Evolutionary conservation across 805 yeast genomes (phyloP), one percentile per base, ranked within the genome.

Genomic region (Starmerella bacillaris): DNA sequence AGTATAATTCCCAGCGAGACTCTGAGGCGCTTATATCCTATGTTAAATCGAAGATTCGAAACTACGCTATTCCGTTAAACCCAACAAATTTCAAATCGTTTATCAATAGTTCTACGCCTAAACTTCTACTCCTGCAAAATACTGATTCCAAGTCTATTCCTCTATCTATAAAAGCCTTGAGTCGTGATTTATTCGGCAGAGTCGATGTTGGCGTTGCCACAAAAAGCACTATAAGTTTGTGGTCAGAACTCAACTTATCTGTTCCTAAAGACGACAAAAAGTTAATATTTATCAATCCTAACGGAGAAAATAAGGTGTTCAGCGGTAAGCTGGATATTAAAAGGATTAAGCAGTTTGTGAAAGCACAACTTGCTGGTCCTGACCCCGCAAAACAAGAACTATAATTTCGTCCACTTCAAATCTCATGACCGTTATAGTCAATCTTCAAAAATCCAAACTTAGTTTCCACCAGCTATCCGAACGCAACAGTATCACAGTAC

Each of bases 401-500:
- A 9, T 27, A 27, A 27, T 14, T 9, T 27, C 18, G 9, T 9
- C 18, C 30, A 8, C 15, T 17, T 27, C 15, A 15, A 15, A 27
- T 27, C n/a, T n/a, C n/a, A 11, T 11, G 11, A 22, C n/a, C n/a
- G 12, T 22, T 11, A 11, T 22, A 11, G 26, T 22, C n/a, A 6
- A 27, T 22, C 26, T 11, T n/a, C 26, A 11, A 11, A 22, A 11
- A n/a, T n/a, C 26, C 15, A n/a, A 27, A 19, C 15, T 8, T 17
- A 16, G 17, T 21, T 9, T 5, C 12, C 3, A 21, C 11, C 12
- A 32, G n/a, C n/a, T 40, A 55, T 5, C 60, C 60, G 37, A 56
- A 56, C 8, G 60, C 60, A 9, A 53, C 53, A 1, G 54, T 53
- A 12, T 37, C 42, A 42, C 60, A 56, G 38, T 56, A 56, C 28